Conservation (phyloP, 1,284 basidiomycete species). For the Trichosporon faecale region DNA sequence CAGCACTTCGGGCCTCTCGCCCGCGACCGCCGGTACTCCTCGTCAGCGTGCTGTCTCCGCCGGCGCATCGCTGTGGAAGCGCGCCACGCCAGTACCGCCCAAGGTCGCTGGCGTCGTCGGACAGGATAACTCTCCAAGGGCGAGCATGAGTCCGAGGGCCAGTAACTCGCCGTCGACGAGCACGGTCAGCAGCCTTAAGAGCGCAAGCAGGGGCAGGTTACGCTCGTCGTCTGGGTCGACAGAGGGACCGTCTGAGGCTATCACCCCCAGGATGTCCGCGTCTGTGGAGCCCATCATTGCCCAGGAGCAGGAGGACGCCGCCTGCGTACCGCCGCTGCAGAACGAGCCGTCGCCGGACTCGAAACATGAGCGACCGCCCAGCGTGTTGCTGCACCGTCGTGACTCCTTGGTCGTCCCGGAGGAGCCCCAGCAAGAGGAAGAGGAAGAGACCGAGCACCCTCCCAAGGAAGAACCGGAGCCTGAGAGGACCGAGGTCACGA, state of each 20-base stretch:
- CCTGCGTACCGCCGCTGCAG: neutral
- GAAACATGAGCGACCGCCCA: neutral
- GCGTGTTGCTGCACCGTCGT: neutral
- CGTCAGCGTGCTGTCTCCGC: conserved; percentile 21
- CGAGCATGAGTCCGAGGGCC: neutral
- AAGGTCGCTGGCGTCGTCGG: conserved; percentile 20
- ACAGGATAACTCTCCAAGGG: neutral
- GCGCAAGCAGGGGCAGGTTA: conserved; percentile 15
- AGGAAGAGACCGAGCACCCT: neutral
- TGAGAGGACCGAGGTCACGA: neutral
- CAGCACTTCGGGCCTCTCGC: neutral
- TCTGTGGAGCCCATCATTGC: conserved; percentile 28
- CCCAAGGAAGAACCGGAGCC: too few species aligned
- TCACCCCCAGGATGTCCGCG: conserved; percentile 33
- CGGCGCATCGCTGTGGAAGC: conserved; percentile 23
- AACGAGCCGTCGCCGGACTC: neutral
- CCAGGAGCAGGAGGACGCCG: conserved; percentile 30
- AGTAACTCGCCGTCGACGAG: neutral
- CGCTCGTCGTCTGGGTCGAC: conserved; percentile 38
- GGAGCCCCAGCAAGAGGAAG: neutral
- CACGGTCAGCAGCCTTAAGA: neutral
- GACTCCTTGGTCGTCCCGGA: neutral
- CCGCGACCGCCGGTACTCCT: conserved; percentile 5
- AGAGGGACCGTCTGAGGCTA: conserved; percentile 34
- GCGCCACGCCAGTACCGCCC: conserved; percentile 24